Conservation (phyloP, 306 rosid species). For the Macrotyloma uniflorum region DNA sequence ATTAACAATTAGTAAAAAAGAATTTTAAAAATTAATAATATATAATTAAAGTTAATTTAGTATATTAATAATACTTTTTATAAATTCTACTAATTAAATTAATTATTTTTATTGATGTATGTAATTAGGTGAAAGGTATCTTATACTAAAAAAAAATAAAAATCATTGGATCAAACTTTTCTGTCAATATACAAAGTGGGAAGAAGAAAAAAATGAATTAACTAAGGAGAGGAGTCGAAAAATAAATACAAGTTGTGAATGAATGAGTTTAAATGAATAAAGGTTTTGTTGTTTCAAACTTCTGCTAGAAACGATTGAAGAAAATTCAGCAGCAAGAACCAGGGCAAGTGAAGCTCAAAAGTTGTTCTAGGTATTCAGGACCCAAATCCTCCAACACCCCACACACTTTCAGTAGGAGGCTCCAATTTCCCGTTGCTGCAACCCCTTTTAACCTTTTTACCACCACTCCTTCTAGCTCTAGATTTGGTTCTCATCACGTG, state of each 20-base stretch:
- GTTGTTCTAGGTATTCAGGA: conserved; percentile 72
- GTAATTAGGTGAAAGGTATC: no score
- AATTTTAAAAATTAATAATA: no score
- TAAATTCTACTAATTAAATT: no score
- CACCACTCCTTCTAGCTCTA: background rate
- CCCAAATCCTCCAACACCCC: conserved; percentile 82
- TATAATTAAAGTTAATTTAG: no score
- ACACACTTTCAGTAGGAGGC: conserved; percentile 14
- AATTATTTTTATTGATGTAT: no score
- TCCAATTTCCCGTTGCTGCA: background rate
- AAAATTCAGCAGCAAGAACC: conserved; percentile 15
- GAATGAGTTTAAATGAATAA: background rate
- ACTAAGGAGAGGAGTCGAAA: background rate
- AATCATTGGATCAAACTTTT: background rate
- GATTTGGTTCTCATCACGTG: conserved; percentile 36
- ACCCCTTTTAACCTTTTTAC: conserved; percentile 25
- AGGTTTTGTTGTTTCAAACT: background rate
- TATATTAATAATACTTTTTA: no score
- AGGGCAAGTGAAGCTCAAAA: conserved; percentile 43
- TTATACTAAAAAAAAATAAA: no score
- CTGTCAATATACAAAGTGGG: background rate
- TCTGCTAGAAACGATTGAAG: no score
- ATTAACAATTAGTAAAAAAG: no score
- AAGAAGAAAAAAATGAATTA: background rate
- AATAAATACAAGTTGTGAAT: background rate